Percentiles rank a stretch among this genome's conserved stretches.
These are phyloP conservation scores for Candida yuanshanica DNA, from an alignment of 805 yeast species.

Conservation along the genomic window DNA sequence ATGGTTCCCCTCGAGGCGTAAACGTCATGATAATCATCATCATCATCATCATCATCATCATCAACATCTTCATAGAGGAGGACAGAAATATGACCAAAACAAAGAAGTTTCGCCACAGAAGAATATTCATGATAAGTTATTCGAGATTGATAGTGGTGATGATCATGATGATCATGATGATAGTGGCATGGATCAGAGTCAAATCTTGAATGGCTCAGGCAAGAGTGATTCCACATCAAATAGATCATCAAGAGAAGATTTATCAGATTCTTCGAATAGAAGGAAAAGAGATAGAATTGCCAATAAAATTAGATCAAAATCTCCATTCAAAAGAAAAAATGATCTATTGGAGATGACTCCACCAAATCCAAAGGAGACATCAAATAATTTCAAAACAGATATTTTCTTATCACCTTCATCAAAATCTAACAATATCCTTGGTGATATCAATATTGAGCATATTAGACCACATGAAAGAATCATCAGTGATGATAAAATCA, in stretches of 20 bases:
- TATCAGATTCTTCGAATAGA: constrained; percentile 8
- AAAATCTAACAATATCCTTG: constrained; percentile 4
- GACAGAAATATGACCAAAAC: constrained; percentile 5
- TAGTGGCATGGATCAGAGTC: background rate
- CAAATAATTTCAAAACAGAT: background rate
- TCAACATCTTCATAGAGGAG: constrained; percentile 1
- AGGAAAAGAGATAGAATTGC: constrained; percentile 15
- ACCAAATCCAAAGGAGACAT: background rate
- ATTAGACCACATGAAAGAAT: constrained; percentile 5
- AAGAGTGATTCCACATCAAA: background rate
- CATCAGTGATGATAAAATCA: background rate
- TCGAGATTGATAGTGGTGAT: constrained; percentile 8
- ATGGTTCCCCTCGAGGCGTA: constrained; percentile 40
- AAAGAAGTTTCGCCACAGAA: too few species aligned
- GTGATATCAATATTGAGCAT: constrained; percentile 22
- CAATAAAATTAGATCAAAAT: constrained; percentile 19
- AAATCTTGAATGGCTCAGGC: background rate
- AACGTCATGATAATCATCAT: constrained; percentile 4
- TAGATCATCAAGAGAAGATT: constrained; percentile 14
- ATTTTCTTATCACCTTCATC: background rate
- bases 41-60: constrained; percentile 8
- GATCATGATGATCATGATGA: constrained; percentile 3
- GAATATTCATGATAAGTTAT: constrained; percentile 20
- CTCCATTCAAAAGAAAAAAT: constrained; percentile 17
- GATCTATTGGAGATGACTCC: background rate